A percentile compares a stretch with the other conserved stretches of the same genome.
These are phyloP conservation scores for Emericellopsis cladophorae DNA, from an alignment of 2,329 filamentous ascomycete genomes.

Conservation along the genomic window DNA sequence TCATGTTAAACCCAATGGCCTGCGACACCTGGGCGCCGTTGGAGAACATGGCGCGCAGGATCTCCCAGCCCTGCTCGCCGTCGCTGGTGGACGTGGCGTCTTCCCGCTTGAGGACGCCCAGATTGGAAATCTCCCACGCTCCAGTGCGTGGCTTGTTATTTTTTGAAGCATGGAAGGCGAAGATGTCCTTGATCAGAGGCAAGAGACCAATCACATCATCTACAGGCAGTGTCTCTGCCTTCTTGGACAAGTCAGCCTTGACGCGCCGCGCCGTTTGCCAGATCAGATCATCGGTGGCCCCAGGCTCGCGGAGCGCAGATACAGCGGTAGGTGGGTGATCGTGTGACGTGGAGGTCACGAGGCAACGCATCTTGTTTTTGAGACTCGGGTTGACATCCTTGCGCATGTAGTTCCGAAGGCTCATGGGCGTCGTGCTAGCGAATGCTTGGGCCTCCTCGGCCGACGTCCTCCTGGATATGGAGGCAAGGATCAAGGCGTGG, in stretches of 20 bases:
- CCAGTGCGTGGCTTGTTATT: conserved; percentile 26
- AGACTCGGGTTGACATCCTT: conserved; percentile 13
- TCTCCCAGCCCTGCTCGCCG: conserved; percentile 13
- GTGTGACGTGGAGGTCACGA: conserved; percentile 23
- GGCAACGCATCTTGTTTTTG: conserved; percentile 20
- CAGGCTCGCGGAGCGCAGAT: conserved; percentile 9
- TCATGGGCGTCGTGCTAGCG: conserved; percentile 26
- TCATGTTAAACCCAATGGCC: conserved; percentile 30
- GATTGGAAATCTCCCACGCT: conserved; percentile 41
- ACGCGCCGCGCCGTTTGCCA: conserved; percentile 27
- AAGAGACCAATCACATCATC: conserved; percentile 31
- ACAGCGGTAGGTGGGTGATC: conserved; percentile 12
- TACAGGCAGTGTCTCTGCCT: conserved; percentile 18
- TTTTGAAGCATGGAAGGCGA: conserved; percentile 23
- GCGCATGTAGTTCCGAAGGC: conserved; percentile 25
- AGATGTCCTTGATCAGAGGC: conserved; percentile 28
- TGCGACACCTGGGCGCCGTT: conserved; percentile 30
- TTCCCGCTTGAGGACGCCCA: conserved; percentile 26
- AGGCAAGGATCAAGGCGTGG: conserved; percentile 28
- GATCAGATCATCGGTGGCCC: conserved; percentile 15
- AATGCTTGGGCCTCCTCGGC: conserved; percentile 19
- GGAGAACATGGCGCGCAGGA: conserved; percentile 34
- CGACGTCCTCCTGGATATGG: conserved; percentile 24
- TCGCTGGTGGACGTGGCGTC: not conserved
- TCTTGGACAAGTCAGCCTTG: conserved; percentile 19